Base-by-base conservation (phyloP, 2,329 filamentous ascomycete genomes). In the Ascochyta lentis region DNA sequence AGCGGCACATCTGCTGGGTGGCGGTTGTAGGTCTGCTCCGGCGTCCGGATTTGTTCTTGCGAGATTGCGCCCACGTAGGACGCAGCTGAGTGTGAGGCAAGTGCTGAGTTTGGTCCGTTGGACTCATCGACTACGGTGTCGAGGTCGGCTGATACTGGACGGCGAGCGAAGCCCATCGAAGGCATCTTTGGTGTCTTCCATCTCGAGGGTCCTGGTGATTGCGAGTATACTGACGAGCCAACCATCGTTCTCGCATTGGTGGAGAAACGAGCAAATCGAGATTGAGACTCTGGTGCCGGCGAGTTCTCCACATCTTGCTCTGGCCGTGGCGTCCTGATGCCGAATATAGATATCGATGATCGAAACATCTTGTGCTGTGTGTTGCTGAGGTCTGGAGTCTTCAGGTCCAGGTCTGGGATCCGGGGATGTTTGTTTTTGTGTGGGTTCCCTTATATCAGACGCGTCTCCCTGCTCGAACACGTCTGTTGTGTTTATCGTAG, bases 141-240 rank as follows among this genome's bases (percentile, higher is more conserved):
- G 19, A 63, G 64, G n/a, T 68, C 47, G 9, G 69, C 63, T 15
- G 64, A 64, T 27, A 64, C 62, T 12, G 65, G 60, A 46, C 73
- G 71, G 47, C 66, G 70, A 42, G 70, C 63, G 59, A 74, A 71
- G 19, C 68, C 69, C 19, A 70, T 51, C 39, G 72, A 71, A 2
- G 71, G 70, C 19, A 69, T 59, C 56, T 75, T 76, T 12, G 72
- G 73, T 16, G 71, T 75, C 35, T 62, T 63, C 43, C 67, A 61
- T 54, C 62, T 64, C 24, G 66, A 61, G 12, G 60, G 58, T 22
- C 58, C 63, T 5, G 73, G 72, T 16, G 71, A 72, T 26, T 71
- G 64, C 24, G 73, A 75, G 58, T 76, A 76, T 15, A 76, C 55
- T 1, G 73, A 76, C 34, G 72, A 75, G 9, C 72, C 73, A 46